phyloP scores from a whole-genome alignment of 2,329 filamentous ascomycete genomes.

The Pseudocercospora macadamiae region DNA sequence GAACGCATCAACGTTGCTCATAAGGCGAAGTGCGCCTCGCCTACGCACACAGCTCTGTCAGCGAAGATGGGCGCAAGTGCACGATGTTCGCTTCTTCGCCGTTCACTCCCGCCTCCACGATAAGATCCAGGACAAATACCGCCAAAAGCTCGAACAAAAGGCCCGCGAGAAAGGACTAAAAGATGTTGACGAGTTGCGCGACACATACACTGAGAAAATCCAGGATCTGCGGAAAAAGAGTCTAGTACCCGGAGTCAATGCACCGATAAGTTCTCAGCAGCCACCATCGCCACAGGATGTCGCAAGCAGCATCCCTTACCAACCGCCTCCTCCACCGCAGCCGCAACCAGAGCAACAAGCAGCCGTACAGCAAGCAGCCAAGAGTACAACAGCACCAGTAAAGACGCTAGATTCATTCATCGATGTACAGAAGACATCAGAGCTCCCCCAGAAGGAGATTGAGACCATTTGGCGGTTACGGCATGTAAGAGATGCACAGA shows the following conservation, averaged over 20 bases:
- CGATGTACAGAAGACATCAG: conserved; percentile 75
- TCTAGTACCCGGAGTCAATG: conserved; percentile 56
- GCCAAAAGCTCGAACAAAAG: conserved; percentile 79
- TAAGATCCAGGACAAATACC: conserved; percentile 78
- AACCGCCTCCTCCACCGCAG: conserved; percentile 41
- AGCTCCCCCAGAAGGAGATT: conserved; percentile 78
- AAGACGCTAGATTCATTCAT: conserved; percentile 71
- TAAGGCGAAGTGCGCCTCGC: conserved; percentile 23
- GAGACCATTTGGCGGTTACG: conserved; percentile 87
- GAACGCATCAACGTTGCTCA: conserved; percentile 28
- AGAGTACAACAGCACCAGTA: conserved; percentile 50
- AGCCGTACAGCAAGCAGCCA: conserved; percentile 35
- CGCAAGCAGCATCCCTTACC: conserved; percentile 36
- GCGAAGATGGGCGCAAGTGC: conserved; percentile 85
- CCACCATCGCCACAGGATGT: conserved; percentile 32
- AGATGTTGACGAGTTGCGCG: conserved; percentile 75
- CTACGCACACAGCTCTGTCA: conserved; percentile 51
- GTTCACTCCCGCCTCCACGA: conserved; percentile 64
- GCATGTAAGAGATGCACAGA: conserved; percentile 71
- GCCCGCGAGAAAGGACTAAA: conserved; percentile 71
- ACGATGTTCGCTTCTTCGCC: conserved; percentile 86
- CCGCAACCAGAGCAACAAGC: conserved; percentile 36
- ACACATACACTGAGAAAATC: conserved; percentile 85
- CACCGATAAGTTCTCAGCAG: conserved; percentile 41
- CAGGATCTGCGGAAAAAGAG: conserved; percentile 69